Evolutionary conservation across 805 yeast genomes (phyloP), one percentile per base, ranked within the genome.

Genomic region (Suhomyces kilbournensis): DNA sequence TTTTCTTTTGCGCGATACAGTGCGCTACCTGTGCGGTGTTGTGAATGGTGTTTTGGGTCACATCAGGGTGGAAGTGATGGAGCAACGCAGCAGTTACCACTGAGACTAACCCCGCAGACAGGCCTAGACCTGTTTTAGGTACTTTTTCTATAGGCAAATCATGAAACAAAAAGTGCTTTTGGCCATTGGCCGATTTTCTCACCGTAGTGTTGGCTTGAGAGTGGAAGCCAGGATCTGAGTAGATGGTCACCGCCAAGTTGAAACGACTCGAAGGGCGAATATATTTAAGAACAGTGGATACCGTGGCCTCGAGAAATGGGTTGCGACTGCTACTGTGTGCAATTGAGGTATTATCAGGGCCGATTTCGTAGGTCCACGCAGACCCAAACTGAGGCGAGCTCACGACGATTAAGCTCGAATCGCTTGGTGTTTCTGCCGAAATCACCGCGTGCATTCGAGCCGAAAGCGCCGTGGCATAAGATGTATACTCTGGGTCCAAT

Each of bases 51-150:
- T 68, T 60, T 7, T 55, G 52, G 12, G 50, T 12, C 12, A 55
- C 56, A 7, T 50, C 52, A 8, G 50, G 51, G 7, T 61, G 60
- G 57, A 79, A 82, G 47, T 74, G 70, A 4, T 86, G 74, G 7
- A 85, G 64, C 45, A 94, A 63, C 0, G 92, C 87, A 0, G 96
- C 79, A 0, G 89, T 82, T 2, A 92, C 75, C 1, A 88, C 92
- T 1, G 96, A 81, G 2, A 90, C 96, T 53, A 94, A 76, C 0
- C 97, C 97, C 0, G 99, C 99, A 30, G 97, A 90, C 10, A 97
- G 90, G 1, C 99, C 99, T 47, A 94, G 75, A 0, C 99, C 99
- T 0, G 99, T 94, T 65, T 94, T 94, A 2, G 97, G 84, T 5
- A 91, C 96, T 34, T 86, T 73, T 0, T 80, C 75, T 51, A 94